Conservation (phyloP, 2,329 filamentous ascomycete genomes). For the Dothideomycetidae sp. region DNA sequence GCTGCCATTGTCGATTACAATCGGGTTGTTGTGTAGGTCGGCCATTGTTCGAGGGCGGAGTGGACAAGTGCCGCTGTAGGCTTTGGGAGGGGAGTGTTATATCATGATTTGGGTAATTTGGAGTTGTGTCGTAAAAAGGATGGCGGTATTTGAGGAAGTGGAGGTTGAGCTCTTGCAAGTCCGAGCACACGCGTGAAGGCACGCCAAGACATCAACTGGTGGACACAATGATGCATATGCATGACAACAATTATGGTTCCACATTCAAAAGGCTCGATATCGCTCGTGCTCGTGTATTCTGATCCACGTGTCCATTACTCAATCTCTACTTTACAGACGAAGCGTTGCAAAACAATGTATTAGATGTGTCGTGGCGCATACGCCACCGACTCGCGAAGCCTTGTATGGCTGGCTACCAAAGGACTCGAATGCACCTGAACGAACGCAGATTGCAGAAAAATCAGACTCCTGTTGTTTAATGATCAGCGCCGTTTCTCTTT, state of each 20-base stretch:
- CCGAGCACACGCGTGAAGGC: slow-evolving; percentile 1
- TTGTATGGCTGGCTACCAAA: too few species aligned
- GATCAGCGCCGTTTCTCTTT: too few species aligned
- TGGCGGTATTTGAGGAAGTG: not conserved
- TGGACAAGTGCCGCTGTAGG: not conserved
- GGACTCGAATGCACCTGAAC: too few species aligned
- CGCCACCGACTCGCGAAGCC: too few species aligned
- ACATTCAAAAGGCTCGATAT: too few species aligned
- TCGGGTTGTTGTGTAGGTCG: slow-evolving; percentile 88
- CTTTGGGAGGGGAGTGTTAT: not conserved
- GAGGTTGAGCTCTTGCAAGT: not conserved
- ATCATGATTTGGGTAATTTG: slow-evolving; percentile 1
- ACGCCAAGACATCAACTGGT: slow-evolving; percentile 2
- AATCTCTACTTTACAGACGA: not conserved
- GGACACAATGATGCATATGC: too few species aligned
- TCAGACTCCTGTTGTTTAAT: too few species aligned
- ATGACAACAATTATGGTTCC: not conserved
- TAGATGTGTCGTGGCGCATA: too few species aligned
- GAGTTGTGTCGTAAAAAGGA: not conserved
- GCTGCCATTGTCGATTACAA: slow-evolving; percentile 97
- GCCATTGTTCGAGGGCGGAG: slow-evolving; percentile 33
- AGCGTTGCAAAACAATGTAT: too few species aligned
- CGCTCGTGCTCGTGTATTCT: too few species aligned
- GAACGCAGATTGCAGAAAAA: too few species aligned
- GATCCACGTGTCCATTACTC: not conserved